Evolutionary conservation across 2,329 filamentous ascomycete genomes (phyloP).

Genomic region (Epichloe baconii): DNA sequence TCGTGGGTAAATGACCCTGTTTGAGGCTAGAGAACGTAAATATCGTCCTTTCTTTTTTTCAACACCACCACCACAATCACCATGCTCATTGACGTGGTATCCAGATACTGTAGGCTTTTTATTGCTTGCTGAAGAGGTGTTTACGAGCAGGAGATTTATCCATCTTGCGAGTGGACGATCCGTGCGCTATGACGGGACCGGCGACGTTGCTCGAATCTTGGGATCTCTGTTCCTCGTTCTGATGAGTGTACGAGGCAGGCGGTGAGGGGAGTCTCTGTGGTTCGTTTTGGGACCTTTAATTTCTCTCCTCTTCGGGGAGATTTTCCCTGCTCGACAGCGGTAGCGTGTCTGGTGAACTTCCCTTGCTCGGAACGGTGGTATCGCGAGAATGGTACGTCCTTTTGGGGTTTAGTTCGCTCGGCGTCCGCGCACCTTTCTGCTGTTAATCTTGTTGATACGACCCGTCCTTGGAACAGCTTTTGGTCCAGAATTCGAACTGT

Average conservation of each 20-base stretch:
- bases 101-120: no score
- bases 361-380: not conserved
- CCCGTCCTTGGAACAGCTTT: constrained; percentile 13
- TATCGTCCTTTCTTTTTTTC: no score
- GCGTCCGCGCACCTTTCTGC: not conserved
- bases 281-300: not conserved
- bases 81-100: no score
- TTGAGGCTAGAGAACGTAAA: no score
- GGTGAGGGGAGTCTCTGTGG: not conserved
- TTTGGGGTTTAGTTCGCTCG: not conserved
- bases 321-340: not conserved
- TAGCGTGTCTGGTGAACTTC: not conserved
- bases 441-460: constrained; percentile 8
- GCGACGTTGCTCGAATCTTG: not conserved
- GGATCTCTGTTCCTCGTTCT: not conserved
- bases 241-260: not conserved
- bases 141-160: not conserved
- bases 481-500: constrained; percentile 15
- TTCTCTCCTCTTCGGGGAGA: not conserved
- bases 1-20: no score
- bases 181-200: constrained; percentile 3
- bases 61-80: no score
- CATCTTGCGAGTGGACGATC: constrained; percentile 2
- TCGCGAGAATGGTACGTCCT: not conserved
- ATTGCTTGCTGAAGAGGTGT: no score